Conservation (phyloP, 345 rosid species). For the Sonneratia caseolaris region DNA sequence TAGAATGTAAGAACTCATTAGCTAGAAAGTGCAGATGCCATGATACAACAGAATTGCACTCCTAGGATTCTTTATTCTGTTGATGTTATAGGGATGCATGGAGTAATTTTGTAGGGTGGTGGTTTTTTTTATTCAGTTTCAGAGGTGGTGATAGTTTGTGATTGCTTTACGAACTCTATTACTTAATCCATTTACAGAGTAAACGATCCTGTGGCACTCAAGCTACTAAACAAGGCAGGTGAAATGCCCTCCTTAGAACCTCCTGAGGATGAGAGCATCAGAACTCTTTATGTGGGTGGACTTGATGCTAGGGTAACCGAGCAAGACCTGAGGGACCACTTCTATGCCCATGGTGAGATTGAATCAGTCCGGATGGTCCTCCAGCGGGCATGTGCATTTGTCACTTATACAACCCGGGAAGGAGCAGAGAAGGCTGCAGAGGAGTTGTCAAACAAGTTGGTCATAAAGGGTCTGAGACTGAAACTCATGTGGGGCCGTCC, state of each 20-base stretch:
- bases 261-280: slow-evolving; percentile 85
- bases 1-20: not conserved
- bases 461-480: slow-evolving; percentile 79
- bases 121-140: not conserved
- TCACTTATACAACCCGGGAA: slow-evolving; percentile 88
- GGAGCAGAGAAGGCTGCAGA: slow-evolving; percentile 96
- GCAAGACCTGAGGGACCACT: slow-evolving; percentile 82
- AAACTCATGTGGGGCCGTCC: slow-evolving; percentile 97
- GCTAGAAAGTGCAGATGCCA: not conserved
- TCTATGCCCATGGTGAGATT: slow-evolving; percentile 87
- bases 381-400: slow-evolving; percentile 85
- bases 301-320: slow-evolving; percentile 74
- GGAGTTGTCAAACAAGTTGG: slow-evolving; percentile 80
- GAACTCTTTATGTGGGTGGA: slow-evolving; percentile 85
- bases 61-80: not conserved
- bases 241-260: slow-evolving; percentile 93
- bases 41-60: not conserved
- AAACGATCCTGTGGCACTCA: slow-evolving; percentile 88
- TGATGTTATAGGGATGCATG: not conserved
- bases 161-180: not conserved
- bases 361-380: slow-evolving; percentile 80
- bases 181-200: slow-evolving; percentile 37
- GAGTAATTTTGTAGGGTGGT: not conserved
- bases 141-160: not conserved
- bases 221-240: slow-evolving; percentile 89